Evolutionary conservation across 1,284 basidiomycete species (phyloP).

Genomic region (Cystobasidiaceae sp.): DNA sequence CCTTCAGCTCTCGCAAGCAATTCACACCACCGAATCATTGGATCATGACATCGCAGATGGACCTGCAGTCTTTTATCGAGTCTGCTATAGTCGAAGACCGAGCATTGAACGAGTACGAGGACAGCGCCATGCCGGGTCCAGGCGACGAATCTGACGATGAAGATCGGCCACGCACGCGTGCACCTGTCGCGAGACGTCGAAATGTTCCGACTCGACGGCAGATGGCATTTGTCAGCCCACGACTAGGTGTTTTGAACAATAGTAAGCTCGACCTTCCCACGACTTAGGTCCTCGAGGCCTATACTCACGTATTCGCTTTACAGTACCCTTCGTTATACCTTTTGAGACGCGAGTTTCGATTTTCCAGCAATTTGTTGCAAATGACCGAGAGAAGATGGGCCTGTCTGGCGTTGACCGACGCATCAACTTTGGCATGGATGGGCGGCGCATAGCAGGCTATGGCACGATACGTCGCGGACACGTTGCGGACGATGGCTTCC

Average conservation of each 20-base stretch:
- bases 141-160: conserved; percentile 42
- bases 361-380: conserved; percentile 73
- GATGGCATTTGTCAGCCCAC: conserved; percentile 68
- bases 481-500: conserved; percentile 84
- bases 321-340: conserved; percentile 85
- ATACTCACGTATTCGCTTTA: neutral
- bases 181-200: neutral
- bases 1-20: conserved; percentile 64
- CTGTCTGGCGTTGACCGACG: conserved; percentile 7
- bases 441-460: conserved; percentile 42
- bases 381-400: conserved; percentile 50
- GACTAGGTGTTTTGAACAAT: conserved; percentile 86
- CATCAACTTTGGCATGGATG: conserved; percentile 32
- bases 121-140: neutral
- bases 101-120: conserved; percentile 45
- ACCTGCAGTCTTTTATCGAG: conserved; percentile 80
- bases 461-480: conserved; percentile 66
- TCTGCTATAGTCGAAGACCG: conserved; percentile 68
- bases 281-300: neutral
- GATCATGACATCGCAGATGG: conserved; percentile 65
- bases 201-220: conserved; percentile 60
- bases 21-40: conserved; percentile 80
- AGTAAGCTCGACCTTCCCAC: conserved; percentile 44
- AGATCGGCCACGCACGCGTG: conserved; percentile 13
- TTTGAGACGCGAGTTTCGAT: conserved; percentile 86